Percentiles rank a stretch among this genome's conserved stretches.
These are phyloP conservation scores for Eucalyptus cloeziana DNA, from an alignment of 345 rosid genomes.

Conservation along the genomic window DNA sequence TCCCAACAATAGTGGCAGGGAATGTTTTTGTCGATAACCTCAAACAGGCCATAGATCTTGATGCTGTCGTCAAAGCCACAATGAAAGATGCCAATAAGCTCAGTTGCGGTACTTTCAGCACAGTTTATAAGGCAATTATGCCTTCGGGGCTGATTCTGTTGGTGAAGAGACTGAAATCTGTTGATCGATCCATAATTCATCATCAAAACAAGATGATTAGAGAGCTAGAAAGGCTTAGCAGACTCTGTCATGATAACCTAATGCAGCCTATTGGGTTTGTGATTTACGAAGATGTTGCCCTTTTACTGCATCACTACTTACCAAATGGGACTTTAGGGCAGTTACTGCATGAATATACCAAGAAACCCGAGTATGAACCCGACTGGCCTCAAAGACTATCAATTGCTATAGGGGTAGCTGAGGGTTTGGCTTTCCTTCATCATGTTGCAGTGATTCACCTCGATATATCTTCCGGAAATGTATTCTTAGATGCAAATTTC, in stretches of 20 bases:
- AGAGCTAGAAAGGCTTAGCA: conserved; percentile 93
- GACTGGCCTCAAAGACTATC: conserved; percentile 87
- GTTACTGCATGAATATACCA: conserved; percentile 65
- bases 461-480: conserved; percentile 79
- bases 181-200: conserved; percentile 74
- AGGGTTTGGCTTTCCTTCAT: conserved; percentile 89
- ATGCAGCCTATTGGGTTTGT: conserved; percentile 76
- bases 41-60: conserved; percentile 83
- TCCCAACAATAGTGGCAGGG: conserved; percentile 64
- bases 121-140: conserved; percentile 83
- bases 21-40: conserved; percentile 77
- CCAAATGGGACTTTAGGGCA: conserved; percentile 77
- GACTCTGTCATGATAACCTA: conserved; percentile 84
- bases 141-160: conserved; percentile 85
- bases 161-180: conserved; percentile 73
- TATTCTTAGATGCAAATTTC: conserved; percentile 66
- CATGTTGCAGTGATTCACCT: conserved; percentile 85
- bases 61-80: conserved; percentile 72
- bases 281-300: conserved; percentile 88
- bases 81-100: conserved; percentile 77
- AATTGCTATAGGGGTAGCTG: conserved; percentile 84
- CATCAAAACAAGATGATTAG: conserved; percentile 94
- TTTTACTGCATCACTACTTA: conserved; percentile 70
- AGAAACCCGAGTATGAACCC: conserved; percentile 58
- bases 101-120: conserved; percentile 80